phyloP scores from a whole-genome alignment of 805 yeast genomes.

The Candida adriatica region DNA sequence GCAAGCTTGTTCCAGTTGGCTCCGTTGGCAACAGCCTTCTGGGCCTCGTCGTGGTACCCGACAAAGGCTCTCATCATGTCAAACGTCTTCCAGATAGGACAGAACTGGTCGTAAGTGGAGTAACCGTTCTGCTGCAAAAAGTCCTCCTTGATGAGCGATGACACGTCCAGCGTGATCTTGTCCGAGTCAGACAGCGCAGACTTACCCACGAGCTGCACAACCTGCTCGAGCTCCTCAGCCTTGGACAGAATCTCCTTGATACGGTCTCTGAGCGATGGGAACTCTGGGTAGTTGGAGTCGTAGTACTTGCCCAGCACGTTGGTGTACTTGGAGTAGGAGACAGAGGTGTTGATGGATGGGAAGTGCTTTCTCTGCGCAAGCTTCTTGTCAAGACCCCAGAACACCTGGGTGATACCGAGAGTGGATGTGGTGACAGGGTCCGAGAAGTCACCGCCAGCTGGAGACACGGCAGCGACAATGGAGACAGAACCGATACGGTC shows the following conservation, averaged over 20 bases:
- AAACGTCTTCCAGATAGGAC: slow-evolving; percentile 98
- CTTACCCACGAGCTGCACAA: slow-evolving; percentile 98
- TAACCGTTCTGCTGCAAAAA: slow-evolving; percentile 99
- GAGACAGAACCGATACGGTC: slow-evolving; percentile 96
- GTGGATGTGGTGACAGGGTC: slow-evolving; percentile 99
- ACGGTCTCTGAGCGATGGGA: slow-evolving; percentile 83
- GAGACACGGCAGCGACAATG: slow-evolving; percentile 99
- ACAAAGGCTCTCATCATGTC: slow-evolving; percentile 97
- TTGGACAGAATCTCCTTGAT: slow-evolving; percentile 91
- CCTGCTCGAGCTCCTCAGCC: slow-evolving; percentile 98
- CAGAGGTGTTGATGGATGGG: slow-evolving; percentile 96
- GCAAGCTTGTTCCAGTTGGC: slow-evolving; percentile 90
- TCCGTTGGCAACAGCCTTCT: slow-evolving; percentile 90
- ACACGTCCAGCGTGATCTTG: slow-evolving; percentile 92
- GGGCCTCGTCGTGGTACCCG: slow-evolving; percentile 93
- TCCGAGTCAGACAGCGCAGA: slow-evolving; percentile 95
- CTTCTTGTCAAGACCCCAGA: slow-evolving; percentile 99
- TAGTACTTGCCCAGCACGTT: slow-evolving; percentile 80
- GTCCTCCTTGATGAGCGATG: slow-evolving; percentile 90
- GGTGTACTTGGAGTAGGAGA: slow-evolving; percentile 95
- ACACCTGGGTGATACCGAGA: slow-evolving; percentile 98
- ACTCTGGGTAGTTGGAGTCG: slow-evolving; percentile 81
- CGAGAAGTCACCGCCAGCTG: slow-evolving; percentile 99
- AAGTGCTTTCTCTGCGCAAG: slow-evolving; percentile 99
- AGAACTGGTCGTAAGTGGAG: slow-evolving; percentile 96